Evolutionary conservation across 306 rosid genomes (phyloP).

Genomic region (Vigna radiata): DNA sequence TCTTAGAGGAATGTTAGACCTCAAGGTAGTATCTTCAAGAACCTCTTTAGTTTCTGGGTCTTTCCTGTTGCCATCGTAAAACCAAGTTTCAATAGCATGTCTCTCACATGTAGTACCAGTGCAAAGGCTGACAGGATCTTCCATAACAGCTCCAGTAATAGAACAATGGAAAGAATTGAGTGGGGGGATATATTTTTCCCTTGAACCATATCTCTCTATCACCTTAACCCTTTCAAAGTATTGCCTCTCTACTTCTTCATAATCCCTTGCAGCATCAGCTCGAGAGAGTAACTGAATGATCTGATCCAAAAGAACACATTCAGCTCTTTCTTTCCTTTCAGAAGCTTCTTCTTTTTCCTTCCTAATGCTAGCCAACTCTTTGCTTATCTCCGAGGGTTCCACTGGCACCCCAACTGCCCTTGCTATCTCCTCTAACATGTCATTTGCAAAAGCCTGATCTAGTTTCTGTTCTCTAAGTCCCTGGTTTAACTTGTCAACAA

Average conservation of each 20-base stretch:
- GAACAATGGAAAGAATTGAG: constrained; percentile 68
- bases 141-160: constrained; percentile 67
- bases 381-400: constrained; percentile 81
- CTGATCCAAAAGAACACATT: constrained; percentile 73
- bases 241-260: constrained; percentile 74
- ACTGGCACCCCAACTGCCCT: constrained; percentile 86
- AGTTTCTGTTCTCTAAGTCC: constrained; percentile 73
- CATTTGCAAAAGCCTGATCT: constrained; percentile 80
- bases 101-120: constrained; percentile 91
- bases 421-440: constrained; percentile 73
- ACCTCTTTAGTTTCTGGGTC: constrained; percentile 71
- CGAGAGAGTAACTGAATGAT: constrained; percentile 79
- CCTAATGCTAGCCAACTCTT: constrained; percentile 76
- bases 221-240: constrained; percentile 67
- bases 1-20: constrained; percentile 73
- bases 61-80: constrained; percentile 53
- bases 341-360: constrained; percentile 86
- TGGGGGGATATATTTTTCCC: constrained; percentile 64
- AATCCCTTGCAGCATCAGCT: constrained; percentile 90
- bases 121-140: constrained; percentile 88
- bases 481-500: constrained; percentile 70
- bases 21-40: constrained; percentile 64
- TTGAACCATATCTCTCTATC: constrained; percentile 62
- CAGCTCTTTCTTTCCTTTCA: constrained; percentile 69
- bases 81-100: constrained; percentile 70